A percentile compares a stretch with the other conserved stretches of the same genome.
phyloP scores from a whole-genome alignment of 2,329 filamentous ascomycete species.

The Penicillium oxalicum region DNA sequence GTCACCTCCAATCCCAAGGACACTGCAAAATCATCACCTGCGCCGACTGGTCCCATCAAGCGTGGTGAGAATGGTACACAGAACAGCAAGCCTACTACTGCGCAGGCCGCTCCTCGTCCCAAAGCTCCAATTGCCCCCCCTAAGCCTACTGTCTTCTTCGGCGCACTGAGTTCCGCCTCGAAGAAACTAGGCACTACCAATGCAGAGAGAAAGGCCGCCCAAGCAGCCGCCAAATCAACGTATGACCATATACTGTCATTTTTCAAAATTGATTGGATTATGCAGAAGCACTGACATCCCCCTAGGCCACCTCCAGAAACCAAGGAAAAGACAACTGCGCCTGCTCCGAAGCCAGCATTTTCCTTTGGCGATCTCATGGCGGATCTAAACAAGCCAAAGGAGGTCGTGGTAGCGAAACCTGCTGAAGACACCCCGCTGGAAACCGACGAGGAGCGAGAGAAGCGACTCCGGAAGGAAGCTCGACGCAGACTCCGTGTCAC shows the following conservation, averaged over 20 bases:
- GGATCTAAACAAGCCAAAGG: slow-evolving; percentile 52
- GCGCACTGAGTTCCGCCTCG: slow-evolving; percentile 43
- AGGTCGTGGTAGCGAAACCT: slow-evolving; percentile 46
- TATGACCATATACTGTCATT: slow-evolving; percentile 16
- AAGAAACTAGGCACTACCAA: slow-evolving; percentile 48
- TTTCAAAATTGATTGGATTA: neutral
- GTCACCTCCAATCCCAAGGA: slow-evolving; percentile 32
- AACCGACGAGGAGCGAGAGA: slow-evolving; percentile 54
- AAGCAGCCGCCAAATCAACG: slow-evolving; percentile 33
- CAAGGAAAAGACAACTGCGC: slow-evolving; percentile 29
- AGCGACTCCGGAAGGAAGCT: slow-evolving; percentile 55
- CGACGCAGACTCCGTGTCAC: slow-evolving; percentile 56
- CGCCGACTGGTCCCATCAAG: slow-evolving; percentile 25
- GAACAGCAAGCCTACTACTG: slow-evolving; percentile 29
- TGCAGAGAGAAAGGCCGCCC: slow-evolving; percentile 43
- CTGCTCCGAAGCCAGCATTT: slow-evolving; percentile 38
- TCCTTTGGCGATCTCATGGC: slow-evolving; percentile 47
- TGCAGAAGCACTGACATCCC: slow-evolving; percentile 12
- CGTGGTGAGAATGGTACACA: slow-evolving; percentile 17
- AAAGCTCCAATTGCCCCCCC: slow-evolving; percentile 37
- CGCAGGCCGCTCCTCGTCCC: slow-evolving; percentile 25
- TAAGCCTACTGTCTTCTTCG: slow-evolving; percentile 44
- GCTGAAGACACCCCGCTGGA: slow-evolving; percentile 51
- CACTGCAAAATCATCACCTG: slow-evolving; percentile 15
- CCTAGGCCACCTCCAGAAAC: slow-evolving; percentile 29